phyloP scores from a whole-genome alignment of 176 grass and related monocot species.

The Pharus latifolius region DNA sequence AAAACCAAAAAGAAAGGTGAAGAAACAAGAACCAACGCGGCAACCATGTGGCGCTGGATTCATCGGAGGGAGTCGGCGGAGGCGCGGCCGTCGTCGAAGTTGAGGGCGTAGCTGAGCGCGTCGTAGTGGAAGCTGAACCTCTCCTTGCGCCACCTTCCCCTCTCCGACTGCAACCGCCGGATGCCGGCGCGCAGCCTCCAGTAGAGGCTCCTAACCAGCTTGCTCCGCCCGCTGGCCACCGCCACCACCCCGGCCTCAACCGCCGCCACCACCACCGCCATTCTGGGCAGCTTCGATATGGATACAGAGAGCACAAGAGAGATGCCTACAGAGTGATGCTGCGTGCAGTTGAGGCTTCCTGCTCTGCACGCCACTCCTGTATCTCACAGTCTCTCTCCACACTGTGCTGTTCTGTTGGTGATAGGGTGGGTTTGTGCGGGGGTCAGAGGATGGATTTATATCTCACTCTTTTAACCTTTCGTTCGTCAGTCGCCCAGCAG shows the following conservation, averaged over 20 bases:
- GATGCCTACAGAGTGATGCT: background rate
- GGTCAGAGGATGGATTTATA: conserved; percentile 4
- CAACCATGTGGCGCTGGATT: background rate
- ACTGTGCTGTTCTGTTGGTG: background rate
- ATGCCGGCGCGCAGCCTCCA: conserved; percentile 61
- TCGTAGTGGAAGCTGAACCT: conserved; percentile 87
- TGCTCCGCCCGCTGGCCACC: conserved; percentile 39
- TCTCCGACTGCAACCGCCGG: conserved; percentile 44
- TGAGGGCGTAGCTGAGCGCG: conserved; percentile 89
- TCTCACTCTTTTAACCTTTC: too few relatives aligned
- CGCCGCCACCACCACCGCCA: conserved; percentile 30
- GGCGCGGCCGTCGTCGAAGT: conserved; percentile 72
- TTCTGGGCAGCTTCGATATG: too few relatives aligned
- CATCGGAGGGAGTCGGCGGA: conserved; percentile 16
- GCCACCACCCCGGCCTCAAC: conserved; percentile 44
- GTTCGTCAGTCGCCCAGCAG: too few relatives aligned
- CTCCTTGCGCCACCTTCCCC: conserved; percentile 28
- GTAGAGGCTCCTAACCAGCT: conserved; percentile 47
- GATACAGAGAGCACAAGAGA: background rate
- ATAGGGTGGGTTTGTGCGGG: background rate
- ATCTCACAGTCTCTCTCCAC: background rate
- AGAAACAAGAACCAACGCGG: background rate
- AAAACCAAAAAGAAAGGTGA: background rate
- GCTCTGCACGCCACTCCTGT: background rate
- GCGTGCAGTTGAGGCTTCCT: background rate